A percentile compares a stretch with the other conserved stretches of the same genome.
Conservation (phyloP, 192 early-diverging fungal genomes). For the Helicostylum pulchrum region DNA sequence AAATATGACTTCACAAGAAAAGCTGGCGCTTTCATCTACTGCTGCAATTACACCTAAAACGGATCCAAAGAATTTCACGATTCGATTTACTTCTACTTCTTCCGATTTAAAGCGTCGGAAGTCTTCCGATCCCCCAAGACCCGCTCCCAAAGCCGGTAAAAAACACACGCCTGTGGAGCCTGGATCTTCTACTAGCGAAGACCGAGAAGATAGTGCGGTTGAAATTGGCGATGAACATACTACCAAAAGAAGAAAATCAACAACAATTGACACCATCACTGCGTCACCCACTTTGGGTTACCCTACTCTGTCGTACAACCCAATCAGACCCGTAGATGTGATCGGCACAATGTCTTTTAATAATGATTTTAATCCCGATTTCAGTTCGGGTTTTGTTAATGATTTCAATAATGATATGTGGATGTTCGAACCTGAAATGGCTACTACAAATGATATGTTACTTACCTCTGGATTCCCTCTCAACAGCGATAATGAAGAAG, state of each 20-base stretch:
- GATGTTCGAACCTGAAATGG: background rate
- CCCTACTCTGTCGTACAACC: too few relatives aligned
- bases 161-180: too few relatives aligned
- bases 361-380: background rate
- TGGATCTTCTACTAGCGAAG: too few relatives aligned
- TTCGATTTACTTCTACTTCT: background rate
- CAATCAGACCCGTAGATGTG: background rate
- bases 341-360: background rate
- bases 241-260: background rate
- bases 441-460: background rate
- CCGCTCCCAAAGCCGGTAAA: too few relatives aligned
- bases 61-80: background rate
- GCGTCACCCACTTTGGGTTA: too few relatives aligned
- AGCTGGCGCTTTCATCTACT: background rate
- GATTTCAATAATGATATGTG: background rate
- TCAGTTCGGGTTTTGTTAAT: background rate
- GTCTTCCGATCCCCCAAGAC: background rate
- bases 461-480: background rate
- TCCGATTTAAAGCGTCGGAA: background rate
- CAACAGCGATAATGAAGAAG: background rate
- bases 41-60: background rate
- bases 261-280: background rate
- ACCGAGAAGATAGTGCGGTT: background rate
- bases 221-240: background rate
- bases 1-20: constrained; percentile 1